A percentile compares a stretch with the other conserved stretches of the same genome.
Evolutionary conservation across 2,329 filamentous ascomycete species (phyloP).

Genomic region (Fusarium metavorans): DNA sequence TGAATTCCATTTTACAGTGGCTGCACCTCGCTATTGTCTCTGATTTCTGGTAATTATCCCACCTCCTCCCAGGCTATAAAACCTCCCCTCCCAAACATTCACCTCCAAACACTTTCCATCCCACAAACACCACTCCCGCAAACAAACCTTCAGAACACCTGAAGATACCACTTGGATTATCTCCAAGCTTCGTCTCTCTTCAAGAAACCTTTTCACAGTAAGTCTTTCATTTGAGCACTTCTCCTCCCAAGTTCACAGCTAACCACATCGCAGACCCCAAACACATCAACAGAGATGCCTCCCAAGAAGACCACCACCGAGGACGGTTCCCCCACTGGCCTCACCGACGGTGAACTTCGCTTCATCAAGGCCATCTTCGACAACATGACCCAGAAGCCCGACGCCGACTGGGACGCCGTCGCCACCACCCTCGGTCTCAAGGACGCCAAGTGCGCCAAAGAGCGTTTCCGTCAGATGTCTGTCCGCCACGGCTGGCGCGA

Average conservation of each 20-base stretch:
- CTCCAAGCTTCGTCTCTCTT: not conserved
- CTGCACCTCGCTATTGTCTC: not conserved
- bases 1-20: not conserved
- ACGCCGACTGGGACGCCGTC: slow-evolving; percentile 56
- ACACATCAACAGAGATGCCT: slow-evolving; percentile 43
- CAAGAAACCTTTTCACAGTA: slow-evolving; percentile 9
- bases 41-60: not conserved
- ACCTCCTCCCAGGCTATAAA: slow-evolving; percentile 1
- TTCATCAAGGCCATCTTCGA: slow-evolving; percentile 58
- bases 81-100: not conserved
- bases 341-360: slow-evolving; percentile 52
- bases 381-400: slow-evolving; percentile 55
- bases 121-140: not conserved
- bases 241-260: not conserved
- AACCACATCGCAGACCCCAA: slow-evolving; percentile 7
- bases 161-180: not conserved
- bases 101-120: slow-evolving; percentile 17
- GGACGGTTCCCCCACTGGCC: slow-evolving; percentile 34
- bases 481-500: slow-evolving; percentile 55
- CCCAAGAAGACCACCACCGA: slow-evolving; percentile 47
- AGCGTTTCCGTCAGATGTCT: slow-evolving; percentile 56
- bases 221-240: not conserved
- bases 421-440: slow-evolving; percentile 53
- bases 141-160: not conserved
- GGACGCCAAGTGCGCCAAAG: slow-evolving; percentile 56